A percentile compares a stretch with the other conserved stretches of the same genome.
Conservation (phyloP, 2,329 filamentous ascomycete species). For the Aspergillus piperis region DNA sequence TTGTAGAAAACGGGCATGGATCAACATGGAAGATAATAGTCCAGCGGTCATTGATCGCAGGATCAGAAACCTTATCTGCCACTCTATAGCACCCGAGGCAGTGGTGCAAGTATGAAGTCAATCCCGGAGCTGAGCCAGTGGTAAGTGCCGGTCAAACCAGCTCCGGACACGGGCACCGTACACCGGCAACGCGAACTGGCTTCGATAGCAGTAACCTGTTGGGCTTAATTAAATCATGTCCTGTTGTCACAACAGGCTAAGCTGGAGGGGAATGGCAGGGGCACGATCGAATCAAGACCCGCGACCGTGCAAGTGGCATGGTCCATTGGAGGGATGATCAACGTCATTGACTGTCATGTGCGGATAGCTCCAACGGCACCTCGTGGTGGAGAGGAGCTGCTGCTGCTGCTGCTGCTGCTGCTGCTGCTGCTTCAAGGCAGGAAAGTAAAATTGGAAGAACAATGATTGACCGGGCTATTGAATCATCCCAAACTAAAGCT, state of each 20-base stretch:
- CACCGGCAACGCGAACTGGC: not conserved
- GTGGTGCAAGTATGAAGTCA: conserved; percentile 21
- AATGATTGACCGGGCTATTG: not conserved
- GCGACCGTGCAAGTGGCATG: not conserved
- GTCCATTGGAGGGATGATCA: not conserved
- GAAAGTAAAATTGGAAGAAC: not conserved
- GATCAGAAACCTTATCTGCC: not conserved
- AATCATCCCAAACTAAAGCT: not conserved
- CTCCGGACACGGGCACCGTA: not conserved
- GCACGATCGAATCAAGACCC: not conserved
- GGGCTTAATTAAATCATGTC: not conserved
- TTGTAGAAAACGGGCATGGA: not conserved
- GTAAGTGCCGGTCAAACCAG: not conserved
- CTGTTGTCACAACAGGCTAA: not conserved
- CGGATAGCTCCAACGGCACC: not conserved
- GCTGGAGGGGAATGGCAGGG: not conserved
- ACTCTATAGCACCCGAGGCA: not conserved
- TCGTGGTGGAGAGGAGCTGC: not conserved
- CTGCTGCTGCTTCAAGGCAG: not conserved
- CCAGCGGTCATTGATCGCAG: not conserved
- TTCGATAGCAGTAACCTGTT: not conserved
- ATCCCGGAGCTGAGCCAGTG: not conserved
- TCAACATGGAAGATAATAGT: not conserved
- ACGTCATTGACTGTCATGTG: conserved; percentile 14
- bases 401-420: not conserved